Evolutionary conservation across 257 asterid genomes (phyloP), one percentile per base, ranked within the genome.

Genomic region (Ligustrum vulgare): DNA sequence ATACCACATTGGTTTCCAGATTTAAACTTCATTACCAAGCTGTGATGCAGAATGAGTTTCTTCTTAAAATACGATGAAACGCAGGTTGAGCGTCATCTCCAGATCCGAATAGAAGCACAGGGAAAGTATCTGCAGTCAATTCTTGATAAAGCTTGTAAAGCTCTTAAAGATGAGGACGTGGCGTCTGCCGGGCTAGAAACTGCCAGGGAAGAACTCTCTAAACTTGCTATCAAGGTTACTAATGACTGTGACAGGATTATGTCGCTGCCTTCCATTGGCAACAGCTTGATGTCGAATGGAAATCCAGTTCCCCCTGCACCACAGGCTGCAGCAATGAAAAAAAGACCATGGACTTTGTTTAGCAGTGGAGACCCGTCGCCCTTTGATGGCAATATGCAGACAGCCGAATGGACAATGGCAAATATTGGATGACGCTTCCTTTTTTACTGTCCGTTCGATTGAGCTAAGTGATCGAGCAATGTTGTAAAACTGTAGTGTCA

Each of bases 331-430:
- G 88, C 78, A n/a, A 69, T 87, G 69, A 93, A 89, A 93, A 91
- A 91, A 85, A 68, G 96, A 72, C 82, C 92, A 2, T 87, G 93
- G n/a, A 86, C 90, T 2, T 69, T 69, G 37, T 86, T 74, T 72
- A 75, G 74, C 35, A 73, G 47, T 13, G 82, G 80, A 33, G 91
- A 86, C 34, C 71, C 80, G 28, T 74, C 79, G 72, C 92, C 82
- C 64, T 70, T 82, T 7, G 91, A 84, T 69, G 77, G 80, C 76
- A 72, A 69, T 54, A 79, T 80, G 82, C 72, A 86, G 66, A 84
- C 89, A 23, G 90, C 82, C 73, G 89, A 89, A 78, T 91, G 97
- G 98, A 84, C 79, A 83, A 80, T 78, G 87, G 65, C 90, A 12
- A 89, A 87, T 72, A 83, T 85, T 31, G 80, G 83, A 74, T 85